Evolutionary conservation across 345 rosid genomes (phyloP).

Genomic region (Citrus mangshanensis): DNA sequence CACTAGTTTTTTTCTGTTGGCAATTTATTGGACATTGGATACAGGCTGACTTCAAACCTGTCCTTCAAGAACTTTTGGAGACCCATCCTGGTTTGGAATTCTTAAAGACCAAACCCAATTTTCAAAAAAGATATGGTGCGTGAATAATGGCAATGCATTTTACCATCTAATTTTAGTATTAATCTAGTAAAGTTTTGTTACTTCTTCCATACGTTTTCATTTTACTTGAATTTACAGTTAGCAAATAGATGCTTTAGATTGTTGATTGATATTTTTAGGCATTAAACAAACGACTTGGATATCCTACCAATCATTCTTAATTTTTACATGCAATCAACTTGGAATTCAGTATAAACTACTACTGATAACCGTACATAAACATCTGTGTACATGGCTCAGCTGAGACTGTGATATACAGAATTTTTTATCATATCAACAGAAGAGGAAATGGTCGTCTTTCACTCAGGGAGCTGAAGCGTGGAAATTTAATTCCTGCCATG

Average conservation of each 20-base stretch:
- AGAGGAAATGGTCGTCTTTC: conserved; percentile 82
- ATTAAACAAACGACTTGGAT: not conserved
- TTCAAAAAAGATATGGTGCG: conserved; percentile 91
- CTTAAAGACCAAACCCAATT: conserved; percentile 70
- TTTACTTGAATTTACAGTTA: no score
- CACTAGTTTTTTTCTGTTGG: conserved; percentile 1
- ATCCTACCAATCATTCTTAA: not conserved
- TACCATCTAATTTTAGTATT: not conserved
- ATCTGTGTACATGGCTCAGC: conserved; percentile 51
- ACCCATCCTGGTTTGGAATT: conserved; percentile 90
- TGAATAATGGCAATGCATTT: conserved; percentile 10
- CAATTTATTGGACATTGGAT: conserved; percentile 5
- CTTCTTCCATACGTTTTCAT: no score
- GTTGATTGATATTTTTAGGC: not conserved
- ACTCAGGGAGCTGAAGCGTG: conserved; percentile 86
- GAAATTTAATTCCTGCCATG: conserved; percentile 79
- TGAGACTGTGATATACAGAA: conserved; percentile 96
- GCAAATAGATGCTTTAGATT: not conserved
- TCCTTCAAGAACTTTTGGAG: conserved; percentile 73
- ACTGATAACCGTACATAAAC: conserved; percentile 18
- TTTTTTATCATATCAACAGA: conserved; percentile 84
- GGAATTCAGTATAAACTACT: not conserved
- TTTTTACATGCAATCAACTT: not conserved
- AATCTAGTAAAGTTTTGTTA: no score
- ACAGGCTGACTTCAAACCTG: conserved; percentile 87